phyloP scores from a whole-genome alignment of 2,329 filamentous ascomycete species.

The Ophiostoma novo-ulmi region DNA sequence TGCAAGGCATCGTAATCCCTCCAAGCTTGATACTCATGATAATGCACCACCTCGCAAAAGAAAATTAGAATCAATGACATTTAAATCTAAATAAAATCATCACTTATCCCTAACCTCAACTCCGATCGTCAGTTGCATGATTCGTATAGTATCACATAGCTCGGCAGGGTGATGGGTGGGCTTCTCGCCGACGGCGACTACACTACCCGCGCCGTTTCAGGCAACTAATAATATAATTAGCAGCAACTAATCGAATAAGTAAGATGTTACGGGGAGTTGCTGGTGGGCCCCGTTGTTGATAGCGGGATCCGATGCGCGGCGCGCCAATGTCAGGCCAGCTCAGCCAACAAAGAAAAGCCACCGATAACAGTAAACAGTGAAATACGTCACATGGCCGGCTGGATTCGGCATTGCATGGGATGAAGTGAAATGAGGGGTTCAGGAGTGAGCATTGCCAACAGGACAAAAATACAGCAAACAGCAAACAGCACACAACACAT shows the following conservation, averaged over 20 bases:
- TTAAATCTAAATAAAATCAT: background rate
- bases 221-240: background rate
- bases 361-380: conserved; percentile 20
- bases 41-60: background rate
- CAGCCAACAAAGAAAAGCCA: conserved; percentile 14
- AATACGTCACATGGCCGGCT: conserved; percentile 24
- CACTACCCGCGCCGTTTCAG: conserved; percentile 15
- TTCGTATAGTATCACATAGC: conserved; percentile 7
- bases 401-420: conserved; percentile 15
- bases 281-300: conserved; percentile 22
- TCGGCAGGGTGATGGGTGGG: background rate
- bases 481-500: too few species aligned
- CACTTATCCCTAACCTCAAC: background rate
- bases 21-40: too few species aligned
- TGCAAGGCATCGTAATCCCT: too few species aligned
- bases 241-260: background rate
- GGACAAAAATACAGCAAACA: background rate
- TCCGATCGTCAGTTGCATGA: background rate
- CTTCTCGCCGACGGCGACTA: conserved; percentile 16
- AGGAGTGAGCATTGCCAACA: conserved; percentile 10
- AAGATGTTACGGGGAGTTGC: background rate
- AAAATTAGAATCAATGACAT: background rate
- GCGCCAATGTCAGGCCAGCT: conserved; percentile 13
- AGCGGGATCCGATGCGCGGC: conserved; percentile 19
- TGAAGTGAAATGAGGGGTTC: background rate